Conservation (phyloP, 2,329 filamentous ascomycete genomes). For the Septoria petroselini region DNA sequence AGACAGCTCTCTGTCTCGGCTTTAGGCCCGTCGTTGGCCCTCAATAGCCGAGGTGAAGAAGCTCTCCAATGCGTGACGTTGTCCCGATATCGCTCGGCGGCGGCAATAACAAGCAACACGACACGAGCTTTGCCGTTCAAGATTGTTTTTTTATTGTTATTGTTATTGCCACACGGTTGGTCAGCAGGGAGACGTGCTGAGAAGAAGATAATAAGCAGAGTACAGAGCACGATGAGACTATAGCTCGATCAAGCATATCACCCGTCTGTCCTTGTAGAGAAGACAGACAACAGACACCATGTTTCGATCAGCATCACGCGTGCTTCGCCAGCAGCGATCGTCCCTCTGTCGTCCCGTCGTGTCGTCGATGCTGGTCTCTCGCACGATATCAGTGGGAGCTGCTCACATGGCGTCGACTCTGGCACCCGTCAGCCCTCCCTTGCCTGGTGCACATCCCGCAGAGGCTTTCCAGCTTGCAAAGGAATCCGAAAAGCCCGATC, state of each 20-base stretch:
- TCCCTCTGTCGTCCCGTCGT: slow-evolving; percentile 24
- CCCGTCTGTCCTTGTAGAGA: neutral
- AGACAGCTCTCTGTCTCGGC: slow-evolving; percentile 1
- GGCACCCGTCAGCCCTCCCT: slow-evolving; percentile 56
- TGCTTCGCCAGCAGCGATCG: slow-evolving; percentile 32
- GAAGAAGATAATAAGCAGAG: too few species aligned
- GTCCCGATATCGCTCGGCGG: slow-evolving; percentile 14
- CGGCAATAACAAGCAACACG: neutral
- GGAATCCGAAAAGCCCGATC: slow-evolving; percentile 68
- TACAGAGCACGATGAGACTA: neutral
- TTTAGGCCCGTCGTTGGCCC: slow-evolving; percentile 3
- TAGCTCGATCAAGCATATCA: neutral
- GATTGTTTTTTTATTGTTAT: too few species aligned
- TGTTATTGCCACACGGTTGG: too few species aligned
- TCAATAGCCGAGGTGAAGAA: slow-evolving; percentile 14
- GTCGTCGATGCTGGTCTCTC: slow-evolving; percentile 21
- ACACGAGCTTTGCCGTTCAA: too few species aligned
- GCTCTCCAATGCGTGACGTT: neutral
- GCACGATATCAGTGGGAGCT: slow-evolving; percentile 28
- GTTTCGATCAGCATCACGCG: slow-evolving; percentile 33
- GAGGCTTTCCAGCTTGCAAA: slow-evolving; percentile 85
- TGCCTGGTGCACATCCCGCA: slow-evolving; percentile 60
- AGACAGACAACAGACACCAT: slow-evolving; percentile 16
- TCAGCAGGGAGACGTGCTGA: too few species aligned
- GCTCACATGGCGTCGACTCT: slow-evolving; percentile 50